Percentiles rank a stretch among this genome's conserved stretches.
Conservation (phyloP, 192 early-diverging fungal genomes). For the Coemansia sp. region DNA sequence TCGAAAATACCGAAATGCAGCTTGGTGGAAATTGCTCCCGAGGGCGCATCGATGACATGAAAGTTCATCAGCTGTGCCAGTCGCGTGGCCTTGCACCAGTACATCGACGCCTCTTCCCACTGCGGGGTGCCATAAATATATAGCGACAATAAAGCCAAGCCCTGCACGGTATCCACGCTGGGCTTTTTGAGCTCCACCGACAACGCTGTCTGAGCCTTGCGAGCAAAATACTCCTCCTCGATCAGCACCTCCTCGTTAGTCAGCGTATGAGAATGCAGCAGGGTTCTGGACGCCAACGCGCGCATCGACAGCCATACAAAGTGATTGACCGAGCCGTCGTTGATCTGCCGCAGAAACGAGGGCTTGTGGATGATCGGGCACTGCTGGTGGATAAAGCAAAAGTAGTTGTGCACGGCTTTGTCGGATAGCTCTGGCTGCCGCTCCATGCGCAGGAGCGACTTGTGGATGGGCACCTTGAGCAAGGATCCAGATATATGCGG, state of each 20-base stretch:
- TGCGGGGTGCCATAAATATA: slow-evolving; percentile 42
- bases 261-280: slow-evolving; percentile 26
- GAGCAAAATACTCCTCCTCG: slow-evolving; percentile 44
- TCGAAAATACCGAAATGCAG: slow-evolving; percentile 51
- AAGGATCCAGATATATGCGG: not conserved
- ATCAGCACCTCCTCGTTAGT: slow-evolving; percentile 27
- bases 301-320: slow-evolving; percentile 50
- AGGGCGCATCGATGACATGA: slow-evolving; percentile 46
- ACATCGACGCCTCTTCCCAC: slow-evolving; percentile 53
- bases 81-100: slow-evolving; percentile 52
- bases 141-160: slow-evolving; percentile 39
- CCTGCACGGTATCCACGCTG: slow-evolving; percentile 39
- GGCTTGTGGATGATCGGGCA: slow-evolving; percentile 51
- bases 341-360: slow-evolving; percentile 38
- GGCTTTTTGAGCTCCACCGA: slow-evolving; percentile 28
- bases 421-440: slow-evolving; percentile 26
- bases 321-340: slow-evolving; percentile 42
- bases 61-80: slow-evolving; percentile 48
- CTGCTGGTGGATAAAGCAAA: slow-evolving; percentile 51
- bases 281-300: slow-evolving; percentile 36
- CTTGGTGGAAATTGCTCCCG: slow-evolving; percentile 38
- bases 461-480: slow-evolving; percentile 16
- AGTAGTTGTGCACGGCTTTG: slow-evolving; percentile 42
- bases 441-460: slow-evolving; percentile 34
- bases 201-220: slow-evolving; percentile 24